Evolutionary conservation across 2,329 filamentous ascomycete genomes (phyloP).

Genomic region (Aspergillus awamori): DNA sequence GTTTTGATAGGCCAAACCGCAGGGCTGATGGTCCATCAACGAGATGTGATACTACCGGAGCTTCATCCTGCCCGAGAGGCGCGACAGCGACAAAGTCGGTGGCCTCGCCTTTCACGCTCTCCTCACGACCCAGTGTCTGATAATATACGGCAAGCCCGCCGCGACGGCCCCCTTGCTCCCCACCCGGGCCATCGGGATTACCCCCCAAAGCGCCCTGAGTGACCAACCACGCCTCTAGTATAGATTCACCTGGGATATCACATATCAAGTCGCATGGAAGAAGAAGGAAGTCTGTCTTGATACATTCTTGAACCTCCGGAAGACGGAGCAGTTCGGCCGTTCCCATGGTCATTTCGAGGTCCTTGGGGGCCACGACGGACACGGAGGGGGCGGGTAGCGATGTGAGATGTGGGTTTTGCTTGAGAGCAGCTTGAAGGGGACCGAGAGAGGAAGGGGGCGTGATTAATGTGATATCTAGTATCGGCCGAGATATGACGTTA

Average conservation of each 20-base stretch:
- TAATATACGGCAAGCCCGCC: slow-evolving; percentile 92
- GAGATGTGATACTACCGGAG: slow-evolving; percentile 58
- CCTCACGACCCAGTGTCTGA: slow-evolving; percentile 72
- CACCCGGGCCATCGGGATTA: slow-evolving; percentile 54
- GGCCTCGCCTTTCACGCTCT: slow-evolving; percentile 82
- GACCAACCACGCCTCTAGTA: slow-evolving; percentile 92
- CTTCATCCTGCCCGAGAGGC: slow-evolving; percentile 59
- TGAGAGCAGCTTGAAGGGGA: slow-evolving; percentile 50
- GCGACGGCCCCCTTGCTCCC: slow-evolving; percentile 63
- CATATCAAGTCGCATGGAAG: slow-evolving; percentile 93
- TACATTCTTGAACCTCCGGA: slow-evolving; percentile 74
- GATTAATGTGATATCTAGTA: slow-evolving; percentile 50
- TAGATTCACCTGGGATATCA: slow-evolving; percentile 78
- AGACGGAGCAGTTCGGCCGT: slow-evolving; percentile 87
- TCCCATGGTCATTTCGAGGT: slow-evolving; percentile 79
- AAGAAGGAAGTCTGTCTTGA: slow-evolving; percentile 85
- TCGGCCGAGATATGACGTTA: not conserved
- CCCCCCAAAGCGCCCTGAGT: slow-evolving; percentile 70
- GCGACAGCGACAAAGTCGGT: slow-evolving; percentile 87
- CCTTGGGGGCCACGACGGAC: slow-evolving; percentile 77
- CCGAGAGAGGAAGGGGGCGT: slow-evolving; percentile 49
- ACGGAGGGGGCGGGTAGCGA: slow-evolving; percentile 51
- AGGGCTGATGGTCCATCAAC: slow-evolving; percentile 60
- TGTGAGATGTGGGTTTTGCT: slow-evolving; percentile 54
- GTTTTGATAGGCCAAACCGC: slow-evolving; percentile 68